Conservation (phyloP, 1,284 basidiomycete species). For the Somion occarium region DNA sequence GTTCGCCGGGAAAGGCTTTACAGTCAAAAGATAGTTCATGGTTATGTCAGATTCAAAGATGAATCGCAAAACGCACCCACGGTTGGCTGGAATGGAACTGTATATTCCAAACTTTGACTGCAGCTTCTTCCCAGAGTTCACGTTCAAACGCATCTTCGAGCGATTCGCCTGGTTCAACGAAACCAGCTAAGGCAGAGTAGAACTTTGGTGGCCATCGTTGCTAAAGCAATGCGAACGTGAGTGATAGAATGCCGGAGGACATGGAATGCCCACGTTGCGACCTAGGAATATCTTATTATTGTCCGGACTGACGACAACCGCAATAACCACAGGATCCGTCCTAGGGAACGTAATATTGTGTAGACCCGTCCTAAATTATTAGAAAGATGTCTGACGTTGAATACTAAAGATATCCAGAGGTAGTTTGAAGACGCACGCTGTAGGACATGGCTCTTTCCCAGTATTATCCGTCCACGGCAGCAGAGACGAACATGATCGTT, state of each 20-base stretch:
- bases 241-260: not conserved
- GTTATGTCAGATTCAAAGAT: not conserved
- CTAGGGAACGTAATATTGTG: slow-evolving; percentile 87
- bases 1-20: slow-evolving; percentile 82
- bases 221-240: slow-evolving; percentile 1
- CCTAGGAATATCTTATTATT: slow-evolving; percentile 85
- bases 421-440: slow-evolving; percentile 43
- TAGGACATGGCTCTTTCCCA: slow-evolving; percentile 60
- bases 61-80: slow-evolving; percentile 48
- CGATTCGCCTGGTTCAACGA: slow-evolving; percentile 88
- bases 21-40: slow-evolving; percentile 1
- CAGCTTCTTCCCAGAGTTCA: slow-evolving; percentile 95
- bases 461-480: slow-evolving; percentile 65
- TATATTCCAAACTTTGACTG: slow-evolving; percentile 80
- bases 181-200: slow-evolving; percentile 89
- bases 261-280: slow-evolving; percentile 56
- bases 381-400: not conserved
- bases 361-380: slow-evolving; percentile 70
- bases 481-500: slow-evolving; percentile 75
- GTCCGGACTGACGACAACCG: slow-evolving; percentile 77
- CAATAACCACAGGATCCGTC: slow-evolving; percentile 90
- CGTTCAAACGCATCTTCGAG: slow-evolving; percentile 92
- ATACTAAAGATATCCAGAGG: not conserved
- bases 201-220: slow-evolving; percentile 61
- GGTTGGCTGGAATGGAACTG: slow-evolving; percentile 86